These are phyloP conservation scores for Maudiozyma barnettii DNA, from an alignment of 805 yeast species.

Conservation along the genomic window DNA sequence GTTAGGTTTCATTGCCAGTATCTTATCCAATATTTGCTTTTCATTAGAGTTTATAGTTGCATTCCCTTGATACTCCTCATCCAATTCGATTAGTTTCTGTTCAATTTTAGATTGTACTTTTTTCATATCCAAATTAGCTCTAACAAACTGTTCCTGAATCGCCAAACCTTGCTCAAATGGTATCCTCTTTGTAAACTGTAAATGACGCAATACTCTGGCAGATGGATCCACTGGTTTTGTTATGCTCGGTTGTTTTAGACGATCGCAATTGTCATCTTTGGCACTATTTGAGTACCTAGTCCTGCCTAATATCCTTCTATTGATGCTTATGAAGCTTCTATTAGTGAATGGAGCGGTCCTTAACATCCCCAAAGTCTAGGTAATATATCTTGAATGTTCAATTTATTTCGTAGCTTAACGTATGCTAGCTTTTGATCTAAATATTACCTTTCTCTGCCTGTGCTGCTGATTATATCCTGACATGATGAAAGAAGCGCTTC, in stretches of 20 bases:
- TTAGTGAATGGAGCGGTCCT: no score
- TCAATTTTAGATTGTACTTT: constrained; percentile 40
- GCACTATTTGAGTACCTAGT: background rate
- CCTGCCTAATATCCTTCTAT: background rate
- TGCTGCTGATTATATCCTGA: no score
- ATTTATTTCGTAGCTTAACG: no score
- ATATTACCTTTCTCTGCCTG: no score
- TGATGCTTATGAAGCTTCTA: no score
- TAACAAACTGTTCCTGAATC: constrained; percentile 48
- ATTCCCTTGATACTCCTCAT: constrained; percentile 29
- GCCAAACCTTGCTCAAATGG: constrained; percentile 41
- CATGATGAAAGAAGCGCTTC: no score
- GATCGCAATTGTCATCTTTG: background rate
- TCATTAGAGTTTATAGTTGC: constrained; percentile 38
- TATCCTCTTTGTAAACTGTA: constrained; percentile 33
- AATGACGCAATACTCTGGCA: constrained; percentile 34
- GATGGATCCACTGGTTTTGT: constrained; percentile 29
- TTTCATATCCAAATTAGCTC: constrained; percentile 50
- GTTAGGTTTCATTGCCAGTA: constrained; percentile 41
- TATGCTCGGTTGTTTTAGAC: background rate
- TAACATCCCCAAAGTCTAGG: no score
- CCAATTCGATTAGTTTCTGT: constrained; percentile 32
- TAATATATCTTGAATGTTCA: no score
- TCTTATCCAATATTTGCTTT: constrained; percentile 34
- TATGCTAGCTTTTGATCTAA: no score